Evolutionary conservation across 176 grass and related monocot genomes (phyloP), one percentile per base, ranked within the genome.

Genomic region (Cocos nucifera): DNA sequence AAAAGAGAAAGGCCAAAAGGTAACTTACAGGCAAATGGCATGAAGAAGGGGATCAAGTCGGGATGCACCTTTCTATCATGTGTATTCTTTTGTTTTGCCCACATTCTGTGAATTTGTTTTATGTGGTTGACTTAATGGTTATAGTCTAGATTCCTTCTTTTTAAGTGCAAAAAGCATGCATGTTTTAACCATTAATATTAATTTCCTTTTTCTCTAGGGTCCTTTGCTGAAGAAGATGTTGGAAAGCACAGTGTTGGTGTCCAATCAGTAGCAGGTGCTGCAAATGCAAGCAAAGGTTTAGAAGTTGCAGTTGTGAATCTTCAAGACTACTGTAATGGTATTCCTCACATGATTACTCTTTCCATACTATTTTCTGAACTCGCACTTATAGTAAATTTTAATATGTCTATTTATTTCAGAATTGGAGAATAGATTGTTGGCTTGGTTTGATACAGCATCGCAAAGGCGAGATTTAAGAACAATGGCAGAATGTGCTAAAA

Each of bases 221-320:
- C 93, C 63, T 97, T 97, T 85, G 93, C 87, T 8, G 93, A 97
- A 78, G 93, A 97, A 60, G 93, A 97, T 75, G 84, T 66, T 51
- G 87, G 93, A 59, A 85, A 81, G 61, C 93, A 97, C 78, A 84
- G 87, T 35, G 32, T 35, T 35, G 32, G 32, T 82, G 81, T 96
- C 50, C 20, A 76, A 79, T 61, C 86, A 54, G 82, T 73, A 29
- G 82, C 89, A 6, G 87, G 93, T 78, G 89, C 84, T 80, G 81
- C 87, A 82, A 97, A 97, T 92, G 93, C 93, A 70, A 97, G 87
- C 62, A 83, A 87, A 83, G 93, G 93, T 71, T 78, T 97, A 65
- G 93, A 97, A 73, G 87, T 97, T 86, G 93, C 93, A 64, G 93
- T 97, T 73, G 80, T 81, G 59, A 97, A 91, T 88, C 93, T 97